These are phyloP conservation scores for Sporothrix variecibatus DNA, from an alignment of 2,329 filamentous ascomycete genomes.

Conservation along the genomic window DNA sequence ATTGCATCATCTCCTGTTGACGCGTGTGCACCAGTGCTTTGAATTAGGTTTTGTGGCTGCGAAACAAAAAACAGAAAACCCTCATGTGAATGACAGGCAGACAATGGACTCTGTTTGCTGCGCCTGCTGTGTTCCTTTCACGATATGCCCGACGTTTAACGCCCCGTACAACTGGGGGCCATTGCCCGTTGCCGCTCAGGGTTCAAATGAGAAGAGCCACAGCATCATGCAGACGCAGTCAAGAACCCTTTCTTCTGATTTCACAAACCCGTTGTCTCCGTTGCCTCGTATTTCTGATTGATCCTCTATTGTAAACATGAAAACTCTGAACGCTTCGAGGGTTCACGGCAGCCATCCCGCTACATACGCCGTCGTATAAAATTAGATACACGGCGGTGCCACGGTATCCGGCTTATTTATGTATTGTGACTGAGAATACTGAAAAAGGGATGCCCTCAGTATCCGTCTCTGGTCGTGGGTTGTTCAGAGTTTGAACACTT, in stretches of 20 bases:
- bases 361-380: neutral
- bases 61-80: neutral
- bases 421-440: neutral
- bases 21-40: neutral
- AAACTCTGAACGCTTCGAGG: neutral
- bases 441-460: too few species aligned
- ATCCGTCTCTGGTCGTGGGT: neutral
- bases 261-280: neutral
- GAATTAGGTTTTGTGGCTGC: neutral
- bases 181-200: neutral
- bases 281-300: neutral
- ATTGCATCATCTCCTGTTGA: neutral
- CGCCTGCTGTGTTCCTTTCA: neutral
- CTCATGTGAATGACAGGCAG: neutral
- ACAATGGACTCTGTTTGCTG: neutral
- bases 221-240: neutral
- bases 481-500: neutral
- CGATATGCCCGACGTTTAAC: neutral
- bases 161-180: neutral
- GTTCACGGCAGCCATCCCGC: neutral
- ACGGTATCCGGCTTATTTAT: neutral
- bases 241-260: neutral
- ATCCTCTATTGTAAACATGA: neutral
- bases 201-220: neutral
- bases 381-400: neutral